These are phyloP conservation scores for Serendipita vermifera DNA, from an alignment of 768 basidiomycete species.

Conservation along the genomic window DNA sequence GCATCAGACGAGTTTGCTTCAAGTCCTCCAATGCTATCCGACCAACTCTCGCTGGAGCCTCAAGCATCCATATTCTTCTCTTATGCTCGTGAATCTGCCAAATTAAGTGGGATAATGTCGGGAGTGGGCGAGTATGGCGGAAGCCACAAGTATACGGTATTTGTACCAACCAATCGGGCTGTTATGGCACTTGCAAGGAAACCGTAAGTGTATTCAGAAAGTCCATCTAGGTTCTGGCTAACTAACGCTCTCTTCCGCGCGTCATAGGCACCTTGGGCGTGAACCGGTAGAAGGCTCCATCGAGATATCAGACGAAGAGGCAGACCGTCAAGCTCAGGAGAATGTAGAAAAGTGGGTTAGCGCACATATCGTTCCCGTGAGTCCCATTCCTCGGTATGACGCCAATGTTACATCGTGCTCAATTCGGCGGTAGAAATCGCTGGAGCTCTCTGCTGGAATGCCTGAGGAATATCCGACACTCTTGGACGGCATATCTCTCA, in stretches of 20 bases:
- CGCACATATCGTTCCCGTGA: conserved; percentile 72
- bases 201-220: conserved; percentile 44
- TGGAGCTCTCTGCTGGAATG: not conserved
- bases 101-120: conserved; percentile 40
- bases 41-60: conserved; percentile 64
- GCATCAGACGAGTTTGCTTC: not conserved
- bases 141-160: conserved; percentile 36
- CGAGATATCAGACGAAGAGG: conserved; percentile 53
- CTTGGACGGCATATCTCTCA: conserved; percentile 42
- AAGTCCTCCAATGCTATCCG: conserved; percentile 45
- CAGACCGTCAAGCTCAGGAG: conserved; percentile 41
- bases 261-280: conserved; percentile 20
- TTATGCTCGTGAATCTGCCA: conserved; percentile 57
- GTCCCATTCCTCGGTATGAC: conserved; percentile 15
- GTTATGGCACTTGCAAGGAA: conserved; percentile 69
- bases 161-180: conserved; percentile 81
- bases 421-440: not conserved
- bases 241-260: not conserved
- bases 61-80: conserved; percentile 73
- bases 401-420: conserved; percentile 10
- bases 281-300: conserved; percentile 23
- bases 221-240: not conserved
- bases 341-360: conserved; percentile 74
- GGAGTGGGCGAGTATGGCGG: conserved; percentile 15
- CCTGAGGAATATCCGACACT: conserved; percentile 38